Conservation (phyloP, 2,329 filamentous ascomycete genomes). For the Hysterium pulicare region DNA sequence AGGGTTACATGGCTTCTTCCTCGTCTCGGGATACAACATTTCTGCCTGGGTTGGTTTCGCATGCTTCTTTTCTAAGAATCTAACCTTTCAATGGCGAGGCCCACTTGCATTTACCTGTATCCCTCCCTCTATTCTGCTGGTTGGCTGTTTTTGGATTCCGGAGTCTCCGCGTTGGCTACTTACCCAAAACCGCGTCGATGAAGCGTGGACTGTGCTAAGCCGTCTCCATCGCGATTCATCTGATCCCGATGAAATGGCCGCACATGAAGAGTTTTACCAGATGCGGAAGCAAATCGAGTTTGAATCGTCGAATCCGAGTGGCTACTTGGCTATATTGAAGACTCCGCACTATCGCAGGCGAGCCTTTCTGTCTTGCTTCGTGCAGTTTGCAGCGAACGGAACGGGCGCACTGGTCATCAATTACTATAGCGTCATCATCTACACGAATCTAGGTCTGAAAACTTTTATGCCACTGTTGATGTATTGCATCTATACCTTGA, state of each 20-base stretch:
- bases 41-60: constrained; percentile 53
- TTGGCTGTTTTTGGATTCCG: constrained; percentile 45
- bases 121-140: constrained; percentile 45
- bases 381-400: constrained; percentile 22
- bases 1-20: constrained; percentile 22
- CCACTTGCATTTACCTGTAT: constrained; percentile 49
- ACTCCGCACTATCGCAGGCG: constrained; percentile 19
- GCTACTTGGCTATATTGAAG: constrained; percentile 19
- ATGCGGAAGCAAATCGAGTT: constrained; percentile 23
- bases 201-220: constrained; percentile 30
- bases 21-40: constrained; percentile 28
- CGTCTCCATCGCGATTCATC: constrained; percentile 15
- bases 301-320: constrained; percentile 14
- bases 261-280: constrained; percentile 23
- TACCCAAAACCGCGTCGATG: constrained; percentile 38
- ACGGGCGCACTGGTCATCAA: constrained; percentile 23
- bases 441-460: constrained; percentile 18
- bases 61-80: constrained; percentile 42
- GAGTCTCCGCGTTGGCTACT: constrained; percentile 47
- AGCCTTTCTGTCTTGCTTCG: constrained; percentile 18
- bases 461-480: constrained; percentile 20
- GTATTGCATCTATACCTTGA: constrained; percentile 23
- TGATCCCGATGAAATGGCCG: constrained; percentile 17
- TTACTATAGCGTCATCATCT: constrained; percentile 24
- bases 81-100: constrained; percentile 43